Evolutionary conservation across 257 asterid genomes (phyloP), one percentile per base, ranked within the genome.

Genomic region (Cinchona pubescens): DNA sequence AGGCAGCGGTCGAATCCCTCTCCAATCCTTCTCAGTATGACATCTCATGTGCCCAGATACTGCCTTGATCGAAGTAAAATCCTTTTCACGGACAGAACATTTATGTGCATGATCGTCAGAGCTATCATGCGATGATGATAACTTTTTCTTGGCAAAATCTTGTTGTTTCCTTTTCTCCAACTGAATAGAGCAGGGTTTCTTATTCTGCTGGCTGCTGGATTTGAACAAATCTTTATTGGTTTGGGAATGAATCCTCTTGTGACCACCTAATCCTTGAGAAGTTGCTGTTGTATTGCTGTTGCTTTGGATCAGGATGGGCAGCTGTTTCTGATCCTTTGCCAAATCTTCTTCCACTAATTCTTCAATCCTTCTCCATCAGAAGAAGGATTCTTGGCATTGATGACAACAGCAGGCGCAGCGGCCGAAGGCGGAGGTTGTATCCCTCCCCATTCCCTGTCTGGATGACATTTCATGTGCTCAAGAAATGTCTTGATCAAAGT

Each of bases 261-360:
- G 98, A 76, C 97, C 97, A 2, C 96, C 96, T 32, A 89, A 81
- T 68, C 93, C 98, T 88, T 91, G 58, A 58, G 96, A 90, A 65
- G 85, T 87, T 79, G 86, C 84, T 38, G 45, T 46, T 35, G 35
- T 55, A 9, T 67, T 16, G 2, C n/a, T n/a, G n/a, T 55, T 7
- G 16, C 23, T 18, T 60, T 35, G 45, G 45, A 14, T n/a, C n/a
- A n/a, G n/a, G n/a, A n/a, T n/a, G 63, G 46, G 64, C n/a, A n/a
- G 72, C 78, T 68, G 37, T 5, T 79, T 48, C n/a, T 21, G 49
- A 34, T 48, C 49, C 18, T 59, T 29, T 4, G 1, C 76, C 8
- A 45, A 78, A 55, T 53, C 75, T 6, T 67, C 42, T 45, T 30
- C 58, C 60, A 42, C n/a, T n/a, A n/a, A 18, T 53, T 23, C 18